Conservation (phyloP, 2,329 filamentous ascomycete genomes). For the Dothideomycetes sp. region DNA sequence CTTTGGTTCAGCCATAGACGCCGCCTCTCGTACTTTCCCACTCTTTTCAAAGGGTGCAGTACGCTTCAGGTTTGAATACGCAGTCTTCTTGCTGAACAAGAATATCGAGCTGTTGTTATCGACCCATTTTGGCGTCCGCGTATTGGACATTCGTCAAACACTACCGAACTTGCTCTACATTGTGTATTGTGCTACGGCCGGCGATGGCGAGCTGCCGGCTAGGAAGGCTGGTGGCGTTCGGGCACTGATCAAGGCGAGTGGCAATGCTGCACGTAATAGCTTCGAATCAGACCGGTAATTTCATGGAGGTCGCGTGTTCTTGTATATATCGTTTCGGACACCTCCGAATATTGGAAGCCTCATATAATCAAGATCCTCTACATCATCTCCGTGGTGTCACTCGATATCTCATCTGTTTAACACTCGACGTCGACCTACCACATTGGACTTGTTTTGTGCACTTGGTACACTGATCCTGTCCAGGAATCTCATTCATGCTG, state of each 20-base stretch:
- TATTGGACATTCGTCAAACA: conserved; percentile 85
- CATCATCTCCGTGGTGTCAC: too few species aligned
- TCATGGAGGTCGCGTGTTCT: too few species aligned
- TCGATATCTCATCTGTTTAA: too few species aligned
- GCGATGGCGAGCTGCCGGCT: conserved; percentile 52
- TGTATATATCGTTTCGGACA: too few species aligned
- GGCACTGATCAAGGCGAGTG: conserved; percentile 31
- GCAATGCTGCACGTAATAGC: too few species aligned
- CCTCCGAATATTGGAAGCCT: too few species aligned
- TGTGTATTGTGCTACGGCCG: conserved; percentile 79
- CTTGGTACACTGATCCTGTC: too few species aligned
- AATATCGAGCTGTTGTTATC: conserved; percentile 66
- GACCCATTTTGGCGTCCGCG: conserved; percentile 59
- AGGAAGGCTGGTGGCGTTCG: conserved; percentile 46
- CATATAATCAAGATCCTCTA: too few species aligned
- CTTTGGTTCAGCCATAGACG: conserved; percentile 13
- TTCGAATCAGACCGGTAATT: too few species aligned
- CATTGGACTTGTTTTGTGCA: too few species aligned
- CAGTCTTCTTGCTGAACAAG: conserved; percentile 93
- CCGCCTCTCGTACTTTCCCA: conserved; percentile 52
- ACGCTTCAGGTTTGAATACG: conserved; percentile 91
- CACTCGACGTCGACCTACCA: too few species aligned
- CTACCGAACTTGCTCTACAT: conserved; percentile 90
- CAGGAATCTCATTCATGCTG: too few species aligned
- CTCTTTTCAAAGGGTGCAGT: conserved; percentile 63